These are phyloP conservation scores for Leccinellum rugosiceps DNA, from an alignment of 768 basidiomycete genomes.

Conservation along the genomic window DNA sequence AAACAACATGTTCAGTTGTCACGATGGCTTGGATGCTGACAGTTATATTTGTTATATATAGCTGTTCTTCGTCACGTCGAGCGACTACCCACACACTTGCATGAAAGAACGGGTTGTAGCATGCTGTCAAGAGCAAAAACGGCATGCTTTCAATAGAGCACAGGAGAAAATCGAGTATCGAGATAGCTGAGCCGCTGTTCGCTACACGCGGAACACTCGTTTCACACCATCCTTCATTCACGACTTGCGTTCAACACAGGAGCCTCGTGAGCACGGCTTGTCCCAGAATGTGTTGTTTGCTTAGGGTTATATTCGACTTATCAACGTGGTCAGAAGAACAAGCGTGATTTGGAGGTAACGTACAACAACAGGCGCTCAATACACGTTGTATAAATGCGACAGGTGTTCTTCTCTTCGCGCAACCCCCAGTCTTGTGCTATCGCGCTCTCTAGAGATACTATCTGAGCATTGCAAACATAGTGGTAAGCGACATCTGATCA, in stretches of 20 bases:
- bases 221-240: not conserved
- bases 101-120: not conserved
- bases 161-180: not conserved
- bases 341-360: too few relatives aligned
- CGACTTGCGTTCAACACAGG: not conserved
- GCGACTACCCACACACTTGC: constrained; percentile 6
- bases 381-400: too few relatives aligned
- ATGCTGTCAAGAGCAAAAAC: not conserved
- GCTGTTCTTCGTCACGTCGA: not conserved
- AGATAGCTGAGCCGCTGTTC: not conserved
- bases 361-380: too few relatives aligned
- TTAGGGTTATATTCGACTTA: too few relatives aligned
- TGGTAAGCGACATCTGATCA: constrained; percentile 6
- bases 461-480: not conserved
- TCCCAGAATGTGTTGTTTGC: not conserved
- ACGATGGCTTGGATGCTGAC: too few relatives aligned
- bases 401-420: too few relatives aligned
- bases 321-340: too few relatives aligned
- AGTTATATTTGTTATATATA: too few relatives aligned
- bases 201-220: not conserved
- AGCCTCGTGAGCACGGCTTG: not conserved
- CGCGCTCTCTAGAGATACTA: not conserved
- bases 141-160: not conserved
- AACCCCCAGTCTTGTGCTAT: too few relatives aligned
- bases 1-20: too few relatives aligned